These are phyloP conservation scores for Mrakia gelida DNA, from an alignment of 768 basidiomycete species.

Conservation along the genomic window DNA sequence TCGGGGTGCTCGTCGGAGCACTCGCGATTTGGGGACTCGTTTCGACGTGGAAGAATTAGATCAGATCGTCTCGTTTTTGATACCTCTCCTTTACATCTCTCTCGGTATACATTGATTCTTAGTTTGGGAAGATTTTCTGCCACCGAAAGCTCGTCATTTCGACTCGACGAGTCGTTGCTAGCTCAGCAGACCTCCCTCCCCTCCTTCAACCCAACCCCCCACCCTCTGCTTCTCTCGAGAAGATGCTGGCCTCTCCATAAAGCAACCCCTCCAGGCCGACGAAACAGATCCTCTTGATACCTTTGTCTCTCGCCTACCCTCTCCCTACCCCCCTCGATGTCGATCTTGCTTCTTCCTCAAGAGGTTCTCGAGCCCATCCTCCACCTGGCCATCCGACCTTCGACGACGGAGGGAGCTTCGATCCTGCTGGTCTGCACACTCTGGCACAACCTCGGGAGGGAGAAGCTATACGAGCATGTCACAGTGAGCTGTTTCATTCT, in stretches of 20 bases:
- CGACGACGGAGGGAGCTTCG: conserved; percentile 6
- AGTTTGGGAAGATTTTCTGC: no score
- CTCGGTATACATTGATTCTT: no score
- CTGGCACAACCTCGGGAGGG: conserved; percentile 20
- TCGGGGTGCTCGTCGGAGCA: background rate
- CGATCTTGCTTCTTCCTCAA: background rate
- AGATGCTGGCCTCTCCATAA: no score
- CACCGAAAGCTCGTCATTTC: no score
- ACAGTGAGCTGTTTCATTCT: background rate
- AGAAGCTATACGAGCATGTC: conserved; percentile 20
- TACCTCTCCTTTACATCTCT: no score
- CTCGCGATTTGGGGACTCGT: background rate
- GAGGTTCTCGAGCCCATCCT: conserved; percentile 30
- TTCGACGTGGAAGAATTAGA: background rate
- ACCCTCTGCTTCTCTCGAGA: no score
- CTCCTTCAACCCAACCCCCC: no score
- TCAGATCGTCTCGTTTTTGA: no score
- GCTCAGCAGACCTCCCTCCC: no score
- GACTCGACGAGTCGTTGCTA: no score
- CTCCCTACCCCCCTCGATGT: background rate
- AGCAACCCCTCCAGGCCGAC: no score
- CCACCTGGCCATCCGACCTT: conserved; percentile 15
- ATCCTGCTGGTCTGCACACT: conserved; percentile 24
- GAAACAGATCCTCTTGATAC: background rate
- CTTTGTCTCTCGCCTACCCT: background rate